Evolutionary conservation across 495 filamentous ascomycete genomes (phyloP).

Genomic region (Aspergillus asperescens): DNA sequence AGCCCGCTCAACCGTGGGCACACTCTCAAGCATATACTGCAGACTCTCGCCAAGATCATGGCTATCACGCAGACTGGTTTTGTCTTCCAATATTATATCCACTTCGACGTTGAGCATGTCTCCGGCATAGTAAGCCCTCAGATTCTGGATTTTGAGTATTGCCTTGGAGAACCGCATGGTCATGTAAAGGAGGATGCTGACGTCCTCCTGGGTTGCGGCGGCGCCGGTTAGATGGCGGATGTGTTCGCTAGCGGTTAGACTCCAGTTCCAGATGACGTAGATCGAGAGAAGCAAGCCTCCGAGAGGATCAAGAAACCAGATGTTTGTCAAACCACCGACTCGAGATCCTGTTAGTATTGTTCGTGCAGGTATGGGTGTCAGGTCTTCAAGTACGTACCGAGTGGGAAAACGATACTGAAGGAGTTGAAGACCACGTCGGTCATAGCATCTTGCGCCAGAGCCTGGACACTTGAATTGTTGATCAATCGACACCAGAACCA

Average conservation of each 20-base stretch:
- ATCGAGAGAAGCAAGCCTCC: constrained; percentile 76
- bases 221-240: constrained; percentile 80
- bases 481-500: constrained; percentile 91
- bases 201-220: constrained; percentile 70
- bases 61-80: constrained; percentile 71
- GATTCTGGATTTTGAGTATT: constrained; percentile 80
- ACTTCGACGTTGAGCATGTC: constrained; percentile 87
- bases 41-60: constrained; percentile 87
- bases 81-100: constrained; percentile 75
- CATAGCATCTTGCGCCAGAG: constrained; percentile 63
- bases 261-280: constrained; percentile 85
- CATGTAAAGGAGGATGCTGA: constrained; percentile 82
- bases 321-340: constrained; percentile 69
- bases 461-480: constrained; percentile 83
- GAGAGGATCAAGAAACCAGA: constrained; percentile 84
- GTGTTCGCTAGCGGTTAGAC: constrained; percentile 65
- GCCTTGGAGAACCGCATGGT: constrained; percentile 92
- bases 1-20: constrained; percentile 65
- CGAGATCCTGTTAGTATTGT: not conserved
- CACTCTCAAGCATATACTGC: constrained; percentile 85
- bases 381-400: constrained; percentile 15
- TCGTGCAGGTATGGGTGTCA: not conserved
- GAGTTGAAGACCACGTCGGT: constrained; percentile 85
- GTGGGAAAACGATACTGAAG: constrained; percentile 67
- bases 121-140: constrained; percentile 84